phyloP scores from a whole-genome alignment of 1,284 basidiomycete species.

The Entoloma clypeatum region DNA sequence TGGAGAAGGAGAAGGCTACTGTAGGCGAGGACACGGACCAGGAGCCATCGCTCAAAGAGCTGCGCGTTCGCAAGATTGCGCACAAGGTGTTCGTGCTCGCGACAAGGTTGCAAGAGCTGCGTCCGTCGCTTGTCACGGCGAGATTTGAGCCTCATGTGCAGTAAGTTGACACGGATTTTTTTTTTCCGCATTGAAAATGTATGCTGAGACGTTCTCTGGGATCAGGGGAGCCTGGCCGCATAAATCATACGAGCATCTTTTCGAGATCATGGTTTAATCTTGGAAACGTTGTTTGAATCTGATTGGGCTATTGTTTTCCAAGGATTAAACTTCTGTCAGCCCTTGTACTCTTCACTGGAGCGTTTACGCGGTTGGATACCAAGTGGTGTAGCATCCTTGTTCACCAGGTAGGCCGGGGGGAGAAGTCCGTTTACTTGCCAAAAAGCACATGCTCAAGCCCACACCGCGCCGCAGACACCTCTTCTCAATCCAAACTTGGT shows the following conservation, averaged over 20 bases:
- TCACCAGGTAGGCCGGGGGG: constrained; percentile 31
- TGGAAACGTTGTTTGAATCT: no score
- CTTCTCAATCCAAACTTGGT: constrained; percentile 42
- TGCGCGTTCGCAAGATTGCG: constrained; percentile 30
- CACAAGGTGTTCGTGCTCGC: constrained; percentile 30
- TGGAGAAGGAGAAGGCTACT: constrained; percentile 28
- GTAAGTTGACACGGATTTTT: no score
- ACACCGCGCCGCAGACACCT: constrained; percentile 29
- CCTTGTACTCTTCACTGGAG: constrained; percentile 32
- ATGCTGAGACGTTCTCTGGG: background rate
- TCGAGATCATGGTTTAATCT: no score
- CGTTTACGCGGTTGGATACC: constrained; percentile 36
- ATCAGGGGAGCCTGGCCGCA: constrained; percentile 40
- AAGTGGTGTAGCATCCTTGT: constrained; percentile 41
- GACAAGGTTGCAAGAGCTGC: constrained; percentile 28
- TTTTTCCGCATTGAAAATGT: background rate
- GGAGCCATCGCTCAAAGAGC: constrained; percentile 24
- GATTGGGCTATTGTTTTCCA: background rate
- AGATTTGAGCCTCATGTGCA: constrained; percentile 38
- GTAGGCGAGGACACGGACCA: constrained; percentile 17
- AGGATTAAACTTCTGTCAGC: constrained; percentile 30
- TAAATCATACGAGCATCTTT: constrained; percentile 30
- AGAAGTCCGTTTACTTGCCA: background rate
- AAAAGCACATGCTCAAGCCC: background rate
- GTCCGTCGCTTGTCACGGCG: constrained; percentile 34